phyloP scores from a whole-genome alignment of 352 stramenopile species.

The Pythium aphanidermatum region DNA sequence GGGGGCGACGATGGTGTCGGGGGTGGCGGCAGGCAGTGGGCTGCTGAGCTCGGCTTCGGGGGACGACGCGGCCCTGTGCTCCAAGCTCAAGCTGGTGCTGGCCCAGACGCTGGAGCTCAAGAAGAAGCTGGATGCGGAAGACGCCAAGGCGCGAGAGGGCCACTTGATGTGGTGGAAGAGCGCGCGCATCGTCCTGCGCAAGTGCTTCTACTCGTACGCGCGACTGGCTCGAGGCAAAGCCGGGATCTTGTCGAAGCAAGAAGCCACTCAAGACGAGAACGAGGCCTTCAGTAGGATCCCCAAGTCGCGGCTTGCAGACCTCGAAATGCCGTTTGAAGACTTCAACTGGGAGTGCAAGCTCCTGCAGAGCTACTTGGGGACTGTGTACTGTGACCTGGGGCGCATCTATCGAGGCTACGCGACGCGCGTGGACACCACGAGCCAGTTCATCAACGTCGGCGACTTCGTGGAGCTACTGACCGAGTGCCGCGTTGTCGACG shows the following conservation, averaged over 20 bases:
- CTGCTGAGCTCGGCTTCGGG: no score
- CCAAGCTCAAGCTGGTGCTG: conserved; percentile 64
- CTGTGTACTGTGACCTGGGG: conserved; percentile 62
- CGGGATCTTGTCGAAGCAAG: conserved; percentile 47
- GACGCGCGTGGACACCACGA: conserved; percentile 29
- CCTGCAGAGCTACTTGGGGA: conserved; percentile 62
- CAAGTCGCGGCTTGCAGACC: conserved; percentile 38
- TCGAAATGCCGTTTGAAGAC: conserved; percentile 55
- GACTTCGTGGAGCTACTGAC: conserved; percentile 52
- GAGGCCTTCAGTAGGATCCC: conserved; percentile 52
- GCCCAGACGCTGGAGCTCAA: conserved; percentile 74
- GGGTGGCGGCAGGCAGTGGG: no score
- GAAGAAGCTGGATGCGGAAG: conserved; percentile 47
- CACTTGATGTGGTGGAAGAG: conserved; percentile 68
- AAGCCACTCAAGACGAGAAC: conserved; percentile 45
- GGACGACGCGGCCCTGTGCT: conserved; percentile 26
- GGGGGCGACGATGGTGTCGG: background rate
- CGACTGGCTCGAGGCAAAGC: conserved; percentile 54
- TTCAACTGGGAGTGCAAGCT: conserved; percentile 67
- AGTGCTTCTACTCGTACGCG: conserved; percentile 72
- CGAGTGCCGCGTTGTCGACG: conserved; percentile 64
- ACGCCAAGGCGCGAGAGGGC: conserved; percentile 50
- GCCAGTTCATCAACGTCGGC: conserved; percentile 41
- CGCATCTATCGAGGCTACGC: conserved; percentile 71
- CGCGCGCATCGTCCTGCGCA: conserved; percentile 62